Base-by-base conservation (phyloP, 2,329 filamentous ascomycete species). In the Magnaporthiopsis rhizophila region DNA sequence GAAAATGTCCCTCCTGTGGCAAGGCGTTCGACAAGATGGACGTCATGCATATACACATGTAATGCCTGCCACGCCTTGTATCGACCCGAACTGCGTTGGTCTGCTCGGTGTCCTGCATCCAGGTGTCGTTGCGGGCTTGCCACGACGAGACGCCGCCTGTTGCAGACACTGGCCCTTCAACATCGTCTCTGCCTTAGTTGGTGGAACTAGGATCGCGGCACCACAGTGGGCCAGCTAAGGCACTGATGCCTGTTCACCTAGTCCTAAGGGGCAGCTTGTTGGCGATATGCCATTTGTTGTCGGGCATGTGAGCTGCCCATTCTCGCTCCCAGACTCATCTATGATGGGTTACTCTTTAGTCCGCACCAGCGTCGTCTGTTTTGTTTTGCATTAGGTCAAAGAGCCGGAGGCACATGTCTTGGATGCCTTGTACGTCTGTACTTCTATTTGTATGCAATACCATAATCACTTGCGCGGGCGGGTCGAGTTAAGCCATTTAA, bases 1-100 rank as follows among this genome's bases (percentile, higher is more conserved):
- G 95, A 69, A 98, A 98, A 76, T 99, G 95, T 72, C 95, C 95
- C 3, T 94, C 91, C 70, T 99, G 96, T 81, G 92, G 90, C 71
- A 90, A 90, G 76, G 87, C 91, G 4, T 99, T 99, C 74, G 94
- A 96, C 71, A 90, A 87, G 74, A 90, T 90, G 76, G 95, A 99
- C 74, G 87, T 92, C 67, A 96, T 97, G 91, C 78, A 83, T 28
- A 85, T 87, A 62, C 86, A 89, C 73, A 69, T 77, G 59, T 75
- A 69, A 62, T 53, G 59, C 12, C 11, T 18, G 13, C 11, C 45
- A 53, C 21, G 38, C 18, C 45, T 24, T 53, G 34, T 53, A 8
- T 53, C 45, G 21, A 11, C 21, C 18, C 7, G 18, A 11, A 53
- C 45, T 11, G 21, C 45, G n/a, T 53, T 11, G 21, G 7, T 24